A percentile compares a stretch with the other conserved stretches of the same genome.
phyloP scores from a whole-genome alignment of 78 protist species.

The Dictyostelium intermedium region DNA sequence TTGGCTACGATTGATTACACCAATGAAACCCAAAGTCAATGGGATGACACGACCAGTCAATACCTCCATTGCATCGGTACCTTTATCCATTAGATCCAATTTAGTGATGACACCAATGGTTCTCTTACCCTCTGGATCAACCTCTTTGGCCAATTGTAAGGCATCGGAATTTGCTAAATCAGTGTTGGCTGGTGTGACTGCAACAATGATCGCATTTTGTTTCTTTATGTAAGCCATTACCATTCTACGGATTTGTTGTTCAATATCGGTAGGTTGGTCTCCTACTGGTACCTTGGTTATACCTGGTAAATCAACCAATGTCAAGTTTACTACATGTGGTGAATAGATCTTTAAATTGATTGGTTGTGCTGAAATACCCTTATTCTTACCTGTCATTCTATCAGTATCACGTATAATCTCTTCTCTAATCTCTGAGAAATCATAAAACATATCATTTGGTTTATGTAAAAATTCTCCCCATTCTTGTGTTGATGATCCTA shows the following conservation, averaged over 20 bases:
- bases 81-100: slow-evolving; percentile 97
- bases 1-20: slow-evolving; percentile 89
- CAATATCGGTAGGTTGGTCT: slow-evolving; percentile 97
- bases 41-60: slow-evolving; percentile 88
- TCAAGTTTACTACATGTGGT: slow-evolving; percentile 93
- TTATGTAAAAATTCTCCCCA: slow-evolving; percentile 95
- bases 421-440: slow-evolving; percentile 90
- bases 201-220: slow-evolving; percentile 95
- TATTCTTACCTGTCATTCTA: slow-evolving; percentile 89
- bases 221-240: slow-evolving; percentile 85
- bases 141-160: slow-evolving; percentile 91
- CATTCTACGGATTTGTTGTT: slow-evolving; percentile 86
- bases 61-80: slow-evolving; percentile 96
- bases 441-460: slow-evolving; percentile 85
- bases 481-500: slow-evolving; percentile 66
- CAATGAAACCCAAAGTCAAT: slow-evolving; percentile 91
- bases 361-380: slow-evolving; percentile 91
- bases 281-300: slow-evolving; percentile 95
- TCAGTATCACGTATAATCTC: slow-evolving; percentile 93
- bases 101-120: slow-evolving; percentile 98
- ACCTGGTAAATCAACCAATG: slow-evolving; percentile 98
- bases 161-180: slow-evolving; percentile 98
- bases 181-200: slow-evolving; percentile 97
- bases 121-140: slow-evolving; percentile 94
- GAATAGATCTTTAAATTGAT: slow-evolving; percentile 95